Evolutionary conservation across 495 filamentous ascomycete species (phyloP).

Genomic region (Patellaria atrata): DNA sequence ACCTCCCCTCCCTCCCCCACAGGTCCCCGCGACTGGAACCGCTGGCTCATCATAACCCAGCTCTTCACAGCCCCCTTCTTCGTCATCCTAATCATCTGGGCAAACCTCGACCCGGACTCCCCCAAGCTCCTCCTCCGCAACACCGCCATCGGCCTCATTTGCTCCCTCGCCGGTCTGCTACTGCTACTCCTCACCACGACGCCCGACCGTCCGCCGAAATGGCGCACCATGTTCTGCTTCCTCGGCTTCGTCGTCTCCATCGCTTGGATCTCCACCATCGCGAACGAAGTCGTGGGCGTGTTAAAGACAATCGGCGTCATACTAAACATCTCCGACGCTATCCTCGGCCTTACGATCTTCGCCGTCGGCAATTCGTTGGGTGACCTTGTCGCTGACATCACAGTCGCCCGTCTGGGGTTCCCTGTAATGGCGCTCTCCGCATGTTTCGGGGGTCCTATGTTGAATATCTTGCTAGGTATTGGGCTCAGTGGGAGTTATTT

Average conservation of each 20-base stretch:
- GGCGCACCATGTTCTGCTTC: conserved; percentile 66
- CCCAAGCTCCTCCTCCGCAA: conserved; percentile 41
- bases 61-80: conserved; percentile 82
- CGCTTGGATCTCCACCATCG: conserved; percentile 92
- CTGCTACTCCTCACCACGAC: conserved; percentile 50
- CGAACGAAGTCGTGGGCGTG: conserved; percentile 89
- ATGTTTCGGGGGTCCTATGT: conserved; percentile 94
- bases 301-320: conserved; percentile 91
- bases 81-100: conserved; percentile 62
- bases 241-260: conserved; percentile 85
- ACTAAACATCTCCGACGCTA: conserved; percentile 84
- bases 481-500: conserved; percentile 80
- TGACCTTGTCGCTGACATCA: conserved; percentile 89
- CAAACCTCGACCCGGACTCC: conserved; percentile 42
- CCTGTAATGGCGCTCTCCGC: conserved; percentile 94
- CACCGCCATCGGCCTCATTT: conserved; percentile 52
- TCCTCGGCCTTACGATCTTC: conserved; percentile 90
- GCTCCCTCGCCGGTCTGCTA: conserved; percentile 50
- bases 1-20: background rate
- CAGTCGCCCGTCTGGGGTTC: conserved; percentile 81
- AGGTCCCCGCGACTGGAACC: conserved; percentile 55
- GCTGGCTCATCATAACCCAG: conserved; percentile 77
- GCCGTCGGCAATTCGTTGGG: conserved; percentile 92
- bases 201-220: conserved; percentile 39
- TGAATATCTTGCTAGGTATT: conserved; percentile 93